phyloP scores from a whole-genome alignment of 768 basidiomycete species.

The Candolleomyces eurysporus region DNA sequence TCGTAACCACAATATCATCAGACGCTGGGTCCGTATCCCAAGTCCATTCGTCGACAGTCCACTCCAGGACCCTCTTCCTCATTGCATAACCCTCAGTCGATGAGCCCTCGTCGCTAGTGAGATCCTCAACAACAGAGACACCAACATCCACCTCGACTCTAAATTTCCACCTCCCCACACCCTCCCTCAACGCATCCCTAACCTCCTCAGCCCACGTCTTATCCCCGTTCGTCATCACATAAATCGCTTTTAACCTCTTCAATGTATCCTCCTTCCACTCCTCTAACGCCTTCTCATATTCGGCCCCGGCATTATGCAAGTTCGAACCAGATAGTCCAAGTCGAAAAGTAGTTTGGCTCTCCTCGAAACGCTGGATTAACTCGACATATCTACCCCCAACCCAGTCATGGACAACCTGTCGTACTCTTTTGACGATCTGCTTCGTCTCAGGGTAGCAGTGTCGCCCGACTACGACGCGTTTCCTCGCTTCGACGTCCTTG shows the following conservation, averaged over 20 bases:
- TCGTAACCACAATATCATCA: conserved; percentile 16
- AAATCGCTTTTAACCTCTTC: conserved; percentile 42
- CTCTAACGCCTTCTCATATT: background rate
- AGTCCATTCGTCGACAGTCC: background rate
- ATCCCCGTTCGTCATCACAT: conserved; percentile 65
- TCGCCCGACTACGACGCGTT: conserved; percentile 28
- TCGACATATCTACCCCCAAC: background rate
- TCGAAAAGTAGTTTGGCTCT: too few relatives aligned
- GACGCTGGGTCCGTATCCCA: background rate
- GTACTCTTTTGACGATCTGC: conserved; percentile 46
- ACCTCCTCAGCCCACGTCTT: conserved; percentile 47
- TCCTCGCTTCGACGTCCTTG: conserved; percentile 22
- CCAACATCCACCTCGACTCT: background rate
- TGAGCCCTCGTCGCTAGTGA: background rate
- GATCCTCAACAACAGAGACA: too few relatives aligned
- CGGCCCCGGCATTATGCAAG: background rate
- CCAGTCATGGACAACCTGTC: conserved; percentile 26
- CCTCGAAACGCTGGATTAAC: conserved; percentile 3
- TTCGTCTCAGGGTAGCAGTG: conserved; percentile 55
- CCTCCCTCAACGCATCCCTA: conserved; percentile 31
- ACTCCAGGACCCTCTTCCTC: background rate
- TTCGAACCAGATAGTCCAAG: too few relatives aligned
- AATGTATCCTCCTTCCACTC: background rate
- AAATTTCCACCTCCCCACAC: background rate
- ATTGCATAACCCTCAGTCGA: conserved; percentile 14